phyloP scores from a whole-genome alignment of 441 rosid genomes.

The Viola pubescens region DNA sequence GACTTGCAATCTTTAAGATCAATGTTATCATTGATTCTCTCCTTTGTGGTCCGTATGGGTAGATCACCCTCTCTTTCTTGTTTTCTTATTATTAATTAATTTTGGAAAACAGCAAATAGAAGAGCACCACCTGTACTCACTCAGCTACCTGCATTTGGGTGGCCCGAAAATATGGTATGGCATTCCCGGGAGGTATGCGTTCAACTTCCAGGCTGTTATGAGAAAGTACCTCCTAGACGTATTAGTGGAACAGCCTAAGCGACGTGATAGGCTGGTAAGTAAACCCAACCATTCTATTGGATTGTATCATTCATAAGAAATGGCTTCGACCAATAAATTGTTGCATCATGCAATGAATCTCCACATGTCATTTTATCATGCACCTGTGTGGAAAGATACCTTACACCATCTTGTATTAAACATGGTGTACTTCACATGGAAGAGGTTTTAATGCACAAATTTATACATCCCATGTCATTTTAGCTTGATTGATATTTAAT shows the following conservation, averaged over 20 bases:
- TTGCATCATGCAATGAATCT: conserved; percentile 5
- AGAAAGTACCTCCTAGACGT: conserved; percentile 30
- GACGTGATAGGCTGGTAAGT: conserved; percentile 33
- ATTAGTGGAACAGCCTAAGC: conserved; percentile 23
- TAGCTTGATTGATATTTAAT: no score
- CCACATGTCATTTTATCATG: conserved; percentile 1
- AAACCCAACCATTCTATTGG: neutral
- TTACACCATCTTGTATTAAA: neutral
- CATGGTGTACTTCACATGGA: no score
- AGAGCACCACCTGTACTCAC: conserved; percentile 52
- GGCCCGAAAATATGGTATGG: conserved; percentile 58
- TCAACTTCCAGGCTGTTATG: conserved; percentile 32
- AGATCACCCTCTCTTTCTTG: neutral
- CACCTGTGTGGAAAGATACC: neutral
- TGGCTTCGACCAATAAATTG: no score
- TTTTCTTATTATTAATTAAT: conserved; percentile 8
- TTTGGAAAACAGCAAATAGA: conserved; percentile 47
- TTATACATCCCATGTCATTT: no score
- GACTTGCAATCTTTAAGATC: neutral
- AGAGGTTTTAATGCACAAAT: no score
- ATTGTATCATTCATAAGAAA: no score
- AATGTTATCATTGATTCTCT: neutral
- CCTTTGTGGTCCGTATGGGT: conserved; percentile 1
- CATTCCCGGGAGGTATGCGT: conserved; percentile 36
- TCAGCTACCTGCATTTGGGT: conserved; percentile 57